Base-by-base conservation (phyloP, 352 stramenopile genomes). In the Pythium monospermum region DNA sequence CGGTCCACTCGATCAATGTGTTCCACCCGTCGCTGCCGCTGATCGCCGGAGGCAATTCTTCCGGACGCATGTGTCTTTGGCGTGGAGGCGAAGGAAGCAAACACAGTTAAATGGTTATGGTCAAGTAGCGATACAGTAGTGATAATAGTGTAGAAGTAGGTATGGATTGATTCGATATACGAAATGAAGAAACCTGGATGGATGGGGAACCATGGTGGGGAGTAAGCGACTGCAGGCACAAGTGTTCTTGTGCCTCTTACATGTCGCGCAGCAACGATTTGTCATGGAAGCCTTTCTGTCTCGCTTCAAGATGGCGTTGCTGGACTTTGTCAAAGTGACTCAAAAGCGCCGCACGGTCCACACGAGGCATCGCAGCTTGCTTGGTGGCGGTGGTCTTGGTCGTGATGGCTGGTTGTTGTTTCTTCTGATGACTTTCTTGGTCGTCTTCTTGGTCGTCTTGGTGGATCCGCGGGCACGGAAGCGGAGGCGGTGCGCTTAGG, bases 1-100 rank as follows among this genome's bases (percentile, higher is more conserved):
- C 84, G 16, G 80, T 96, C 22, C 82, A 92, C 60, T 94, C 85
- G 18, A 87, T 94, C 59, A 93, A 94, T 55, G 69, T 75, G 3
- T 92, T 94, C 59, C 85, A 96, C 53, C 83, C 84, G 22, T 72
- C 73, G 38, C 56, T 83, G 25, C 64, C 87, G 27, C 54, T 80
- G 7, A 83, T 96, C 43, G 73, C 70, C 1, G 76, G 84, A 5
- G 80, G 81, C 21, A 96, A 94, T 54, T 91, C 75, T 4, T 91
- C 76, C 2, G 81, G 83, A 1, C 62, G 83, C 15, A 51, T 90
- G 26, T 69, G 72, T 43, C 52, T 92, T 7, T 92, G 78, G 69
- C 62, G 76, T 31, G 55, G 68, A n/a, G 2, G 54, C 56, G 40
- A 70, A 66, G 27, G 58, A 28, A 44, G 4, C n/a, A n/a, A n/a